A percentile compares a stretch with the other conserved stretches of the same genome.
Evolutionary conservation across 2,329 filamentous ascomycete species (phyloP).

Genomic region (Epichloe sibirici): DNA sequence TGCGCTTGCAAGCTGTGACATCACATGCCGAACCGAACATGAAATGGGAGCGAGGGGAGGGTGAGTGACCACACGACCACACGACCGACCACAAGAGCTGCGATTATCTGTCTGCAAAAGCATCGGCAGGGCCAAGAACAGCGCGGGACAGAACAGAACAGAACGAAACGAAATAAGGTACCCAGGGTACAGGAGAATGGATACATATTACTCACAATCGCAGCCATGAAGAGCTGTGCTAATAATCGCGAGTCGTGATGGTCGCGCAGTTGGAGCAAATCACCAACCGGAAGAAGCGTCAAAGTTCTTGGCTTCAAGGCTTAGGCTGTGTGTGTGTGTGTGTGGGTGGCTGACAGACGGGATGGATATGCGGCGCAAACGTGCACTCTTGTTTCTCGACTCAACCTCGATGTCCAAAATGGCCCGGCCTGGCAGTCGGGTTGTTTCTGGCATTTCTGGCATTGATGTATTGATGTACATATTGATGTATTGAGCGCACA

Average conservation of each 20-base stretch:
- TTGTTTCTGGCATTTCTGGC: no score
- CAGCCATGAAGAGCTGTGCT: constrained; percentile 21
- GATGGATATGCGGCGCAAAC: no score
- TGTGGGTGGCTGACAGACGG: no score
- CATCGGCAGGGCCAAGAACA: neutral
- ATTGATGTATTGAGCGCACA: neutral
- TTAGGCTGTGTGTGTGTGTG: no score
- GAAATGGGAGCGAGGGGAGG: neutral
- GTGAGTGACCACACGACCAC: neutral
- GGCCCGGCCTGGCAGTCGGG: no score
- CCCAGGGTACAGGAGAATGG: neutral
- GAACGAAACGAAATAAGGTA: neutral
- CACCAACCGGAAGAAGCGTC: neutral
- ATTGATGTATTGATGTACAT: no score
- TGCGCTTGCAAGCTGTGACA: neutral
- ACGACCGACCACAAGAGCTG: neutral
- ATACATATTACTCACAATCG: constrained; percentile 18
- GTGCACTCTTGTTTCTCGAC: no score
- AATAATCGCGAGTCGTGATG: neutral
- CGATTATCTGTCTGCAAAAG: neutral
- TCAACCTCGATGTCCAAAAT: no score
- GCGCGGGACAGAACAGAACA: neutral
- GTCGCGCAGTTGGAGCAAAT: neutral
- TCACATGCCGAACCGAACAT: constrained; percentile 2
- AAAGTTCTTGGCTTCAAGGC: neutral